phyloP scores from a whole-genome alignment of 2,329 filamentous ascomycete genomes.

The Blastomyces silverae region DNA sequence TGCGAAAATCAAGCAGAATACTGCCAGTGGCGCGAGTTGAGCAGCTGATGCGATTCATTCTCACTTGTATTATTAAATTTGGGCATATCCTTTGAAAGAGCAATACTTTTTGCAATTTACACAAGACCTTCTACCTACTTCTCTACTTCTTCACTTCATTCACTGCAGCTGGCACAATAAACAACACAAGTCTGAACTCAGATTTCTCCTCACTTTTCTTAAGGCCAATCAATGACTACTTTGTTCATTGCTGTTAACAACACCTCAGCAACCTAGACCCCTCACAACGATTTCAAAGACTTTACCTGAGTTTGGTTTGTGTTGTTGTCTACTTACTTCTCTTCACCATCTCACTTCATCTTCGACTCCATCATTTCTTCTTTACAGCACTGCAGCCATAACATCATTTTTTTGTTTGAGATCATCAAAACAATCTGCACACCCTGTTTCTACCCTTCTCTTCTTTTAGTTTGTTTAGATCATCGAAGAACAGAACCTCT shows the following conservation, averaged over 20 bases:
- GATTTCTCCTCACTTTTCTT: too few species aligned
- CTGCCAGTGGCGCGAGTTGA: not conserved
- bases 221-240: not conserved
- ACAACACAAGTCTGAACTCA: not conserved
- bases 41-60: not conserved
- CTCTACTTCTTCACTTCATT: constrained; percentile 1
- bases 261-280: not conserved
- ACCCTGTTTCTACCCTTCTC: not conserved
- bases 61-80: constrained; percentile 5
- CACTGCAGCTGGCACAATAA: not conserved
- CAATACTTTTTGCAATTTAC: not conserved
- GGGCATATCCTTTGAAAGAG: constrained; percentile 1
- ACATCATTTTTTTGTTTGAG: not conserved
- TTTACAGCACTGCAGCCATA: not conserved
- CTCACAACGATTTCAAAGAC: not conserved
- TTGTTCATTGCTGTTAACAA: not conserved
- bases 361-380: not conserved
- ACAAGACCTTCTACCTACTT: not conserved
- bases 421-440: not conserved
- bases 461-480: constrained; percentile 9
- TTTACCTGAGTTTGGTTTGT: not conserved
- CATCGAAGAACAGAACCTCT: not conserved
- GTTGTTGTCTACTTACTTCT: constrained; percentile 8
- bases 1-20: constrained; percentile 31
- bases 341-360: not conserved